These are phyloP conservation scores for Trichophyton verrucosum DNA, from an alignment of 2,329 filamentous ascomycete genomes.

Conservation along the genomic window DNA sequence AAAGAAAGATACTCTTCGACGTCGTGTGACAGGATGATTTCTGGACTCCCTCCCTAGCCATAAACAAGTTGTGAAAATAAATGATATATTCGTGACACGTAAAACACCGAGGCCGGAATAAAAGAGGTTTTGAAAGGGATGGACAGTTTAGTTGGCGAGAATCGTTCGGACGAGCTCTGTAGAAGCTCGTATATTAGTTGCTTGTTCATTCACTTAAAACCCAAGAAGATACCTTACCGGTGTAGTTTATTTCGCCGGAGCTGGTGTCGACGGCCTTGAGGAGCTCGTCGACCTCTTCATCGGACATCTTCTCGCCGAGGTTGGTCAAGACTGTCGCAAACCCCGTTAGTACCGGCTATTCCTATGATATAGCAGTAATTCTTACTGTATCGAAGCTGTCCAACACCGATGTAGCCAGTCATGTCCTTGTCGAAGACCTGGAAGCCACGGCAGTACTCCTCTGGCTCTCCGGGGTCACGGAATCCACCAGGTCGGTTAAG, in stretches of 20 bases:
- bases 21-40: background rate
- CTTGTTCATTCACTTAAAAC: background rate
- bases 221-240: conserved; percentile 45
- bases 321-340: conserved; percentile 65
- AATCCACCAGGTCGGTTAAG: conserved; percentile 96
- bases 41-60: conserved; percentile 3
- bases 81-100: conserved; percentile 3
- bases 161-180: conserved; percentile 74
- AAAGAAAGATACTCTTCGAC: conserved; percentile 2
- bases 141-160: conserved; percentile 56
- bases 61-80: background rate
- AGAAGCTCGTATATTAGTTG: conserved; percentile 11
- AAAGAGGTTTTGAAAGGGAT: background rate
- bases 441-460: conserved; percentile 97
- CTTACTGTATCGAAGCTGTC: conserved; percentile 79
- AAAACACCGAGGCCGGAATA: conserved; percentile 1
- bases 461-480: conserved; percentile 92
- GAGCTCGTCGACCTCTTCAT: conserved; percentile 96
- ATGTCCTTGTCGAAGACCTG: conserved; percentile 99
- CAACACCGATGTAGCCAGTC: conserved; percentile 94
- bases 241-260: conserved; percentile 95
- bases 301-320: conserved; percentile 97
- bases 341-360: background rate
- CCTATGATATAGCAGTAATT: background rate
- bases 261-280: conserved; percentile 96